Evolutionary conservation across 768 basidiomycete species (phyloP).

Genomic region (Leucogyrophana mollusca): DNA sequence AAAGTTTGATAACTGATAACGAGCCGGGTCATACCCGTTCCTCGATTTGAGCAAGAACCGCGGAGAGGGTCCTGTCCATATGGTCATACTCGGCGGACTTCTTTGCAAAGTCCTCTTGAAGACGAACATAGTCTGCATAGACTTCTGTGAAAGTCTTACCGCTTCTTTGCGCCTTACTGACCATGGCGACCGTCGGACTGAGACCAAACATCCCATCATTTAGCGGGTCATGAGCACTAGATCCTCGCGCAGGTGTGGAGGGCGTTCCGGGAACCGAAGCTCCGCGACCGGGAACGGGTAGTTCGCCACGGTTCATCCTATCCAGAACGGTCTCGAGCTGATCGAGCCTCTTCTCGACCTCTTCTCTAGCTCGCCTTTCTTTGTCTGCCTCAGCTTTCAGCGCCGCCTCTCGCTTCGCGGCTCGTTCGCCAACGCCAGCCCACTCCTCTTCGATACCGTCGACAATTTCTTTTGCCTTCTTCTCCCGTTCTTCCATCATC

Average conservation of each 20-base stretch:
- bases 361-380: slow-evolving; percentile 67
- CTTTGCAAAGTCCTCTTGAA: slow-evolving; percentile 78
- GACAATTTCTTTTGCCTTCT: slow-evolving; percentile 79
- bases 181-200: slow-evolving; percentile 88
- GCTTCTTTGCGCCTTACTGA: slow-evolving; percentile 72
- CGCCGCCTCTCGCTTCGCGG: slow-evolving; percentile 63
- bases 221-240: slow-evolving; percentile 36
- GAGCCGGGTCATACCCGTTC: slow-evolving; percentile 64
- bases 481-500: slow-evolving; percentile 87
- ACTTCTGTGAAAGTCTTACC: slow-evolving; percentile 94
- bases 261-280: slow-evolving; percentile 36
- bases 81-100: slow-evolving; percentile 83
- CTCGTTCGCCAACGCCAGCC: slow-evolving; percentile 67
- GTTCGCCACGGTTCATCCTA: slow-evolving; percentile 68
- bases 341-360: slow-evolving; percentile 67
- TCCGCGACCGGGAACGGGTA: slow-evolving; percentile 53
- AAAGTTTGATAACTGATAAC: neutral
- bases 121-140: slow-evolving; percentile 84
- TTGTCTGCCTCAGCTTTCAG: slow-evolving; percentile 71
- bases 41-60: slow-evolving; percentile 86
- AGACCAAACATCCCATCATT: slow-evolving; percentile 63
- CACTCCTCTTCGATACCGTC: slow-evolving; percentile 82
- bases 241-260: slow-evolving; percentile 45
- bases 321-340: slow-evolving; percentile 74
- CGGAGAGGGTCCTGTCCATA: slow-evolving; percentile 77